Conservation (phyloP, 2,329 filamentous ascomycete genomes). For the Xylariaceae sp. region DNA sequence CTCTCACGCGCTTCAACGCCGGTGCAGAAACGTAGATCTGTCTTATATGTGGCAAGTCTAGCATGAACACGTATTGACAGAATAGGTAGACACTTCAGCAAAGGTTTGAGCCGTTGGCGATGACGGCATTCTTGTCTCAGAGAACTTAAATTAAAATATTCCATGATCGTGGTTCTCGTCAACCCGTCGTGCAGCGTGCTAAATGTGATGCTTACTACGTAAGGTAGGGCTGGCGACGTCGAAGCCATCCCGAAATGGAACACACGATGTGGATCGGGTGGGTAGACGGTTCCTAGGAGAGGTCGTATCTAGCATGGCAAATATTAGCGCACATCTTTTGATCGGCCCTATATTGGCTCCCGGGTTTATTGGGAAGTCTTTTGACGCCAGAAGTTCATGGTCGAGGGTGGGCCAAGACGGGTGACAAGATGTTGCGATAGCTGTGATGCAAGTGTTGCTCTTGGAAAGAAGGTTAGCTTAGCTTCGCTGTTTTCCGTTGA, state of each 20-base stretch:
- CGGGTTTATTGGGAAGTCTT: background rate
- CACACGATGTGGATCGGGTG: background rate
- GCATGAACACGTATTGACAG: background rate
- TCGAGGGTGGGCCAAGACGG: background rate
- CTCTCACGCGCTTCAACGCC: too few species aligned
- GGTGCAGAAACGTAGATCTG: too few species aligned
- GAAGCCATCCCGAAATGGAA: background rate
- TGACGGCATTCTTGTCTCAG: background rate
- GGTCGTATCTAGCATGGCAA: too few species aligned
- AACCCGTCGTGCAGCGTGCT: background rate
- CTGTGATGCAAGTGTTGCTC: too few species aligned
- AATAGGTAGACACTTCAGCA: background rate
- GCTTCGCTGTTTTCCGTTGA: background rate
- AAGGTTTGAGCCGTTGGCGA: background rate
- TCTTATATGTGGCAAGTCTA: too few species aligned
- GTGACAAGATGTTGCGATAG: background rate
- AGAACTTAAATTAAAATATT: background rate
- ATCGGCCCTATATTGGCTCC: background rate
- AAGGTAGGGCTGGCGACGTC: too few species aligned
- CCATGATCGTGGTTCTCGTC: background rate
- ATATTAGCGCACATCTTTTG: too few species aligned
- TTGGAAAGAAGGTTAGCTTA: too few species aligned
- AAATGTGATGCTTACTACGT: background rate
- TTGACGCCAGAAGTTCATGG: background rate
- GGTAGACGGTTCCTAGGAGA: background rate